Conservation (phyloP, 31 red algal species). For the Endocladia muricata region DNA sequence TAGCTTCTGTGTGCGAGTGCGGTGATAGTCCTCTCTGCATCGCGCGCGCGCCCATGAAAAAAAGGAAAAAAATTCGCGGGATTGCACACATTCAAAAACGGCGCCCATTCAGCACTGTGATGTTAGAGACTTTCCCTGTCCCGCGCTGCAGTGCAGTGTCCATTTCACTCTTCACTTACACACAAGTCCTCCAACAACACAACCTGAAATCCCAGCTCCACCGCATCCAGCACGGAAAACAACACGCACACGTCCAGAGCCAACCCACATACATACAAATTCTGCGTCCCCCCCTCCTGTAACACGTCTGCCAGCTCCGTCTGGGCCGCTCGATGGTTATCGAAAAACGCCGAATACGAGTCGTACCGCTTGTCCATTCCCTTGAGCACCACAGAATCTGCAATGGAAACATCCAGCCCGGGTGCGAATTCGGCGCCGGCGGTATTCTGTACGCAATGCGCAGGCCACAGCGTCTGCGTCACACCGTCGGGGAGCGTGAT, state of each 20-base stretch:
- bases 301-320: constrained; percentile 24
- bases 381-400: constrained; percentile 35
- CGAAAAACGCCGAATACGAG: constrained; percentile 72
- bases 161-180: too few relatives aligned
- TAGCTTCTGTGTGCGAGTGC: too few relatives aligned
- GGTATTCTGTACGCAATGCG: constrained; percentile 71
- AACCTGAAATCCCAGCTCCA: constrained; percentile 27
- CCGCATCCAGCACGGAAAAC: constrained; percentile 50
- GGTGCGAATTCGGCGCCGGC: constrained; percentile 33
- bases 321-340: constrained; percentile 19
- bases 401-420: background rate
- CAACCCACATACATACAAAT: constrained; percentile 36
- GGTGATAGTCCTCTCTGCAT: too few relatives aligned
- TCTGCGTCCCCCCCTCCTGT: constrained; percentile 5
- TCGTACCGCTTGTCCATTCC: constrained; percentile 49
- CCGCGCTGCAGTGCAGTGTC: too few relatives aligned
- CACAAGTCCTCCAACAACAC: constrained; percentile 31
- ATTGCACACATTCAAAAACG: too few relatives aligned
- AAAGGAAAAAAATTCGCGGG: too few relatives aligned
- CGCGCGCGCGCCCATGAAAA: too few relatives aligned
- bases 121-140: too few relatives aligned
- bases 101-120: too few relatives aligned
- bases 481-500: constrained; percentile 15
- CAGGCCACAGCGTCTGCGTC: constrained; percentile 69
- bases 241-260: constrained; percentile 61